Evolutionary conservation across 129 eudicot species (phyloP), one percentile per base, ranked within the genome.

Genomic region (Oenanthe sinensis): DNA sequence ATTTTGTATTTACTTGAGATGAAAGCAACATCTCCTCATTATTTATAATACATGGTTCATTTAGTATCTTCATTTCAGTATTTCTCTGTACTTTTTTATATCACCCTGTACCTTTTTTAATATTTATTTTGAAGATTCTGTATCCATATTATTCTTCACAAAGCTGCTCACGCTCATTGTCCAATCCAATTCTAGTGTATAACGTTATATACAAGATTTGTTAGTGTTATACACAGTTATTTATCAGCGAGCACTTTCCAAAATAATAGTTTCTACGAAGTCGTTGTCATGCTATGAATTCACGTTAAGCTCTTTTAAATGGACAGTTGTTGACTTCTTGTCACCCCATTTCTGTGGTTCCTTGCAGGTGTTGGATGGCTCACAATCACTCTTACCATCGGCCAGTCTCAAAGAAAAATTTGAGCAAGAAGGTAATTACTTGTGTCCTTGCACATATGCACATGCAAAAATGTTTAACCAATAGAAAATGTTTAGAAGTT

Each of bases 351-450:
- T 6, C 11, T 12, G 39, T 74, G 77, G 42, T 45, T 74, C 77
- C 58, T 46, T 74, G 77, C 60, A 74, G 77, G 17, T 74, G 14
- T 74, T 74, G 77, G 77, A 74, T 74, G 39, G 58, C 42, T 74
- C 77, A 5, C 77, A 74, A 13, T n/a, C 60, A 74, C 77, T 74
- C 60, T 46, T 74, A 46, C 36, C 77, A 13, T 13, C 77, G 24
- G 77, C 49, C 17, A 48, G 19, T 48, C 77, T 74, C 60, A 74
- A 74, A 74, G 77, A 46, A 28, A 74, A 74, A 74, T 74, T 74
- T 46, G 77, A 74, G 77, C 26, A 74, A 74, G 60, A 74, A 74
- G 77, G 77, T 74, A 74, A 74, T 16, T 24, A 46, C 40, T 74
- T 74, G 5, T 45, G 60, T 46, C 24, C 60, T 74, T 74, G 58